phyloP scores from a whole-genome alignment of 176 grass and related monocot genomes.

The Carex littledalei region DNA sequence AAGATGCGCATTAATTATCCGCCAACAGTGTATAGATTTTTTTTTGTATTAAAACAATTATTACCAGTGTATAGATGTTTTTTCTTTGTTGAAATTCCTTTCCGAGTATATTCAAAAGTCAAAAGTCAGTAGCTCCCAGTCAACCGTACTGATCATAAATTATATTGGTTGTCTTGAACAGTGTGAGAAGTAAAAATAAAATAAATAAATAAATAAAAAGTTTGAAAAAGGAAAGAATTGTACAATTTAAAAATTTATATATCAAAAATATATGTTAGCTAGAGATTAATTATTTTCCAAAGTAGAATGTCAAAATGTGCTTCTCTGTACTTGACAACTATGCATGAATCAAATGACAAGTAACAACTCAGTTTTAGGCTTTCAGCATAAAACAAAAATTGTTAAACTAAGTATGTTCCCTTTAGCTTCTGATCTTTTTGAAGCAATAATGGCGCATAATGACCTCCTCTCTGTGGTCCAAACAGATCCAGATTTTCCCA shows the following conservation, averaged over 20 bases:
- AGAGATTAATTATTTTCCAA: neutral
- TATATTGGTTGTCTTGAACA: too few species aligned
- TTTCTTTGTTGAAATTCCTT: neutral
- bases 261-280: too few species aligned
- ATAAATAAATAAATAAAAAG: neutral
- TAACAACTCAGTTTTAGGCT: neutral
- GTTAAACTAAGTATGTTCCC: neutral
- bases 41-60: neutral
- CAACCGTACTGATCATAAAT: too few species aligned
- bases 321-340: too few species aligned
- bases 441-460: slow-evolving; percentile 14
- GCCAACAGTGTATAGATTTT: too few species aligned
- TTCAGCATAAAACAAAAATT: neutral
- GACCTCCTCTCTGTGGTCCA: neutral
- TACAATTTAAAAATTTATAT: neutral
- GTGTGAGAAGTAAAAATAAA: too few species aligned
- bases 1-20: too few species aligned
- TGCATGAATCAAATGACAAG: too few species aligned
- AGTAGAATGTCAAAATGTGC: neutral
- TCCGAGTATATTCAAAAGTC: neutral
- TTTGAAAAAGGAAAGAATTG: neutral
- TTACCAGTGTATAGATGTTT: neutral
- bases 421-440: neutral
- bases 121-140: neutral
- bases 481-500: slow-evolving; percentile 6